Percentiles rank a stretch among this genome's conserved stretches.
Conservation (phyloP, 805 yeast species). For the Zygoascus tannicola region DNA sequence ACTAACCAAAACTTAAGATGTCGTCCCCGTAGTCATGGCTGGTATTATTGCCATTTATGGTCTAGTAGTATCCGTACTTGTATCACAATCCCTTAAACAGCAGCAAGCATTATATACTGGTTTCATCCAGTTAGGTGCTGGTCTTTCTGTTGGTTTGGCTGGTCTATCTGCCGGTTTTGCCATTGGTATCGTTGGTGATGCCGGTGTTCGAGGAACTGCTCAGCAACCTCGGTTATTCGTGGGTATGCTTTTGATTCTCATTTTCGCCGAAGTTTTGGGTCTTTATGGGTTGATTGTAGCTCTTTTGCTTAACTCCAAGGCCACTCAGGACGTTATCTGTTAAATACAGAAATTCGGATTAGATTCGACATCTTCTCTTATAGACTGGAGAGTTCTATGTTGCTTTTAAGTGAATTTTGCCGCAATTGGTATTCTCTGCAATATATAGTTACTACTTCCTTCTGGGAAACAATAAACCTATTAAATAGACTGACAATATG, state of each 20-base stretch:
- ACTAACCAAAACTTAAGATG: slow-evolving; percentile 30
- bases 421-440: no score
- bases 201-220: slow-evolving; percentile 97
- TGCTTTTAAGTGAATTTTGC: no score
- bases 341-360: no score
- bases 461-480: no score
- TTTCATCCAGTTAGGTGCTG: slow-evolving; percentile 96
- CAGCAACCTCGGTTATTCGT: slow-evolving; percentile 98
- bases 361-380: no score
- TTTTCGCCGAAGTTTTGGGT: slow-evolving; percentile 98
- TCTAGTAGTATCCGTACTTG: slow-evolving; percentile 88
- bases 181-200: slow-evolving; percentile 98
- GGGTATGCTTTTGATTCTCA: slow-evolving; percentile 95
- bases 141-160: slow-evolving; percentile 91
- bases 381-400: no score
- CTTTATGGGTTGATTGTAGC: slow-evolving; percentile 98
- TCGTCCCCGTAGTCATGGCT: slow-evolving; percentile 98
- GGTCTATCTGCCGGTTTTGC: slow-evolving; percentile 99
- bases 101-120: slow-evolving; percentile 92
- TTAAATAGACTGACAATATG: no score
- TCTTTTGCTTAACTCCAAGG: slow-evolving; percentile 93
- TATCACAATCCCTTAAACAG: slow-evolving; percentile 81
- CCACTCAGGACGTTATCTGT: slow-evolving; percentile 68
- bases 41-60: slow-evolving; percentile 99
- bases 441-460: no score